These are phyloP conservation scores for Pulchroboletus neoregius DNA, from an alignment of 1,284 basidiomycete genomes.

Conservation along the genomic window DNA sequence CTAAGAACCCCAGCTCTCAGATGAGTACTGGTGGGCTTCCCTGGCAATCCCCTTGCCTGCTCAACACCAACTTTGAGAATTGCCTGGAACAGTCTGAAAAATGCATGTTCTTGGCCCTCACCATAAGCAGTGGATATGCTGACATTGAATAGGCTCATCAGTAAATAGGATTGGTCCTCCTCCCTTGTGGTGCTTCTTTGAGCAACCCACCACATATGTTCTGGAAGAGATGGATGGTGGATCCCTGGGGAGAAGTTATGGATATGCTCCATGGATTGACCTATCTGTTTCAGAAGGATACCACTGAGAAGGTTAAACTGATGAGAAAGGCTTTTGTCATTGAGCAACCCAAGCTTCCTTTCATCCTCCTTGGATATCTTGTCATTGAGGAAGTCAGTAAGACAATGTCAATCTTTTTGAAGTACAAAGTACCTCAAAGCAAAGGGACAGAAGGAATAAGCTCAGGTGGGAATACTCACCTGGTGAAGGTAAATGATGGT, in stretches of 20 bases:
- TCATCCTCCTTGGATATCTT: background rate
- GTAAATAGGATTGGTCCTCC: background rate
- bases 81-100: constrained; percentile 1
- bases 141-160: constrained; percentile 1
- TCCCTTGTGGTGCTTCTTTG: background rate
- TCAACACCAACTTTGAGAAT: constrained; percentile 1
- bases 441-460: too few relatives aligned
- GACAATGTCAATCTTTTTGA: background rate
- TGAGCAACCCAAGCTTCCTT: background rate
- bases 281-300: background rate
- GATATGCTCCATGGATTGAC: constrained; percentile 1
- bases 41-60: too few relatives aligned
- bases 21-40: too few relatives aligned
- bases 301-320: background rate
- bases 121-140: constrained; percentile 1
- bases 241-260: background rate
- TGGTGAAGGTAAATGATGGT: too few relatives aligned
- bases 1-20: too few relatives aligned
- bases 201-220: background rate
- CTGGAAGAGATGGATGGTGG: background rate
- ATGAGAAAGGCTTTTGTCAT: background rate
- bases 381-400: background rate
- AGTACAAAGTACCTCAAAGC: too few relatives aligned
- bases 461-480: too few relatives aligned
- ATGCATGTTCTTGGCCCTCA: background rate